phyloP scores from a whole-genome alignment of 2,329 filamentous ascomycete species.

The Emergomyces africanus region DNA sequence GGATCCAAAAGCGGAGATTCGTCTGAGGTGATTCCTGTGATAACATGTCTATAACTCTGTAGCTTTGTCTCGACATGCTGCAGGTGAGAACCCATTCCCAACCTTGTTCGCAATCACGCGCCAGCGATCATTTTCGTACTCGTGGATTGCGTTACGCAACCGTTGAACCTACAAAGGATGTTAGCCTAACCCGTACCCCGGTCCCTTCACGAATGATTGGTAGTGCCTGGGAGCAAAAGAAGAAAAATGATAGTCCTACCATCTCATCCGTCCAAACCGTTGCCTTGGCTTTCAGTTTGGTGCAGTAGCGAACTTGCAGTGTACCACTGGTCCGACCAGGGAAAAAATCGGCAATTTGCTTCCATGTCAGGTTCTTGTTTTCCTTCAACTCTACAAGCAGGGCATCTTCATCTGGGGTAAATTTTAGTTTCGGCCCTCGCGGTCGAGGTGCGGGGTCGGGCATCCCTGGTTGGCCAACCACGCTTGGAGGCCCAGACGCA shows the following conservation, averaged over 20 bases:
- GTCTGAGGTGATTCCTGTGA: not conserved
- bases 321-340: slow-evolving; percentile 82
- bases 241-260: slow-evolving; percentile 37
- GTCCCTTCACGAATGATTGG: not conserved
- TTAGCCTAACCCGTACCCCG: slow-evolving; percentile 1
- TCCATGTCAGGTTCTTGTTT: slow-evolving; percentile 90
- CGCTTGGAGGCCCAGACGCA: slow-evolving; percentile 58
- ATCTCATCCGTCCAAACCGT: slow-evolving; percentile 90
- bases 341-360: slow-evolving; percentile 95
- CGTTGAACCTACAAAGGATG: slow-evolving; percentile 21
- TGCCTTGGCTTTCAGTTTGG: slow-evolving; percentile 86
- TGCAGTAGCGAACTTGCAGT: slow-evolving; percentile 87
- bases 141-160: slow-evolving; percentile 26
- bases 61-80: slow-evolving; percentile 72
- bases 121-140: slow-evolving; percentile 60
- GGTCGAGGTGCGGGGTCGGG: slow-evolving; percentile 68
- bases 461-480: slow-evolving; percentile 81
- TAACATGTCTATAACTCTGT: slow-evolving; percentile 39
- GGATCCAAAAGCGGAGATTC: not conserved
- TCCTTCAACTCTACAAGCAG: slow-evolving; percentile 83
- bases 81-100: slow-evolving; percentile 76
- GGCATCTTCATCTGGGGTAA: slow-evolving; percentile 83
- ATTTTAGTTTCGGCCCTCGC: slow-evolving; percentile 81
- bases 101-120: slow-evolving; percentile 83
- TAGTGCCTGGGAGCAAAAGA: slow-evolving; percentile 1